Conservation (phyloP, 352 stramenopile genomes). For the Saprolegnia parasitica region DNA sequence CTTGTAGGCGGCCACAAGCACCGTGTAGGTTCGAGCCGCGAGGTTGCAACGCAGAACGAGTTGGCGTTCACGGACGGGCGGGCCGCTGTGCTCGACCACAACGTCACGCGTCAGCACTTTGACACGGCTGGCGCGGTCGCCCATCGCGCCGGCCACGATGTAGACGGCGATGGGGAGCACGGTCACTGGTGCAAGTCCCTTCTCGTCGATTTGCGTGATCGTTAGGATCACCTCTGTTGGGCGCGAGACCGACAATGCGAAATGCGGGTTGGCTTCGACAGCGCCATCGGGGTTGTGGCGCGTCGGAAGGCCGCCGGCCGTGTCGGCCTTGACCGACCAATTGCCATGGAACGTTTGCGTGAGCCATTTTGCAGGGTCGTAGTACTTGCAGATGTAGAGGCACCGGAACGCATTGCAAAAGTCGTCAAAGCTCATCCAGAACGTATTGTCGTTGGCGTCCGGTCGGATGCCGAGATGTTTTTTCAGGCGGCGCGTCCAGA, state of each 20-base stretch:
- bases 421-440: conserved; percentile 95
- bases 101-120: conserved; percentile 56
- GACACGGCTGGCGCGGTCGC: conserved; percentile 58
- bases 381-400: conserved; percentile 90
- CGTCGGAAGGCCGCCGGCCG: conserved; percentile 77
- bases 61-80: conserved; percentile 65
- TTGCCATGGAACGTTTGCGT: conserved; percentile 39
- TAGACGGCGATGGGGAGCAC: conserved; percentile 70
- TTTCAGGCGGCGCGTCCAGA: conserved; percentile 88
- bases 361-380: conserved; percentile 84
- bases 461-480: conserved; percentile 59
- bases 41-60: conserved; percentile 70
- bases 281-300: conserved; percentile 72
- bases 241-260: conserved; percentile 56
- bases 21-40: conserved; percentile 75
- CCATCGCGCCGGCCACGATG: conserved; percentile 46
- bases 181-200: conserved; percentile 53
- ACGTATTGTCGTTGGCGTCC: conserved; percentile 85
- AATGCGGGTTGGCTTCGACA: conserved; percentile 89
- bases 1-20: conserved; percentile 85
- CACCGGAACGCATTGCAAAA: conserved; percentile 89
- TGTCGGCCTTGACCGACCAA: conserved; percentile 55
- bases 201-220: conserved; percentile 73
- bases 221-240: conserved; percentile 84
- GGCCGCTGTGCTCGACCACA: conserved; percentile 76